phyloP scores from a whole-genome alignment of 106 monocot genomes.

The Dendrobium officinale region DNA sequence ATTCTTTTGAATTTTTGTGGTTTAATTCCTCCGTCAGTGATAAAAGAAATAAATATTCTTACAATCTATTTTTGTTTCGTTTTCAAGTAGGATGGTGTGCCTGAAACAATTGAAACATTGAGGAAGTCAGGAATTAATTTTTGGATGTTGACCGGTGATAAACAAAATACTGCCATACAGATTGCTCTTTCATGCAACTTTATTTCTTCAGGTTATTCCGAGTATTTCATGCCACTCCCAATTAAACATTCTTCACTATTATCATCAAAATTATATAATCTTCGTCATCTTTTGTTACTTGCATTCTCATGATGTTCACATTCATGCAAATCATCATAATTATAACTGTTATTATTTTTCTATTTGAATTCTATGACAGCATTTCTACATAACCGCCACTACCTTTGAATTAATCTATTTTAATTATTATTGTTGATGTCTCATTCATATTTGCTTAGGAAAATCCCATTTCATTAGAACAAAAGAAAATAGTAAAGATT shows the following conservation, averaged over 20 bases:
- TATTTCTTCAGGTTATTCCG: slow-evolving; percentile 71
- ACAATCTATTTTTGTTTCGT: not conserved
- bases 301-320: too few species aligned
- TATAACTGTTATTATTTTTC: too few species aligned
- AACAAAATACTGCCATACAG: slow-evolving; percentile 93
- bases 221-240: not conserved
- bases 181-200: slow-evolving; percentile 92
- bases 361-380: too few species aligned
- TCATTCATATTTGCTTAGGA: too few species aligned
- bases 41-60: not conserved
- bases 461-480: too few species aligned
- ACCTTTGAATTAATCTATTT: too few species aligned
- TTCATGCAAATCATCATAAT: too few species aligned
- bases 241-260: not conserved
- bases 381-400: too few species aligned
- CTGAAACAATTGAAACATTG: slow-evolving; percentile 87
- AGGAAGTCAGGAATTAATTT: slow-evolving; percentile 93
- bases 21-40: not conserved
- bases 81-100: slow-evolving; percentile 74
- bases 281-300: too few species aligned
- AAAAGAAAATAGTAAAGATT: too few species aligned
- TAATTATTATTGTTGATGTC: too few species aligned
- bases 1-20: not conserved
- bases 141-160: slow-evolving; percentile 99
- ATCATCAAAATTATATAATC: too few species aligned